phyloP scores from a whole-genome alignment of 192 early-diverging fungal genomes.

The Coemansia sp. region DNA sequence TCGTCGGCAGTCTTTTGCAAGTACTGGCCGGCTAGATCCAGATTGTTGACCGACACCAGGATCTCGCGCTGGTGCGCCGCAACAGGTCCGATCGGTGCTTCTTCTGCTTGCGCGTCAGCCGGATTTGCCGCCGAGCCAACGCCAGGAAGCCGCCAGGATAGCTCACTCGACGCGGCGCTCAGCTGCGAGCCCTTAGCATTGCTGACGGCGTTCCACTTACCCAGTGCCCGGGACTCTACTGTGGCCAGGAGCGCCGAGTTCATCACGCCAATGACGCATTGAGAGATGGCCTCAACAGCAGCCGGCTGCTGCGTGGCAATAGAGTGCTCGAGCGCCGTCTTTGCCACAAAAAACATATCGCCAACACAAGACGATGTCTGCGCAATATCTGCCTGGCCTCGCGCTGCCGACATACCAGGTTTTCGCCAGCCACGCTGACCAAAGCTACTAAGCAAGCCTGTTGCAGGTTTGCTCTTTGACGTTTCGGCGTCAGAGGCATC shows the following conservation, averaged over 20 bases:
- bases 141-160: slow-evolving; percentile 27
- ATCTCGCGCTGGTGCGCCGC: slow-evolving; percentile 32
- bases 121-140: not conserved
- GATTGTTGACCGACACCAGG: slow-evolving; percentile 79
- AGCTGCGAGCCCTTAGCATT: not conserved
- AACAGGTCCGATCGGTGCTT: not conserved
- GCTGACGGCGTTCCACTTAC: slow-evolving; percentile 8
- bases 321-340: slow-evolving; percentile 69
- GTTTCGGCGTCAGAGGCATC: not conserved
- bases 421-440: not conserved
- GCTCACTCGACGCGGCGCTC: not conserved
- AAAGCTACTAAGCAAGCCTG: not conserved
- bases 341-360: slow-evolving; percentile 91
- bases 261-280: slow-evolving; percentile 57
- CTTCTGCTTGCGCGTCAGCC: not conserved
- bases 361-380: slow-evolving; percentile 69
- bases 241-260: slow-evolving; percentile 27
- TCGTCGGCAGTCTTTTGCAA: slow-evolving; percentile 70
- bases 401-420: not conserved
- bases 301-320: slow-evolving; percentile 72
- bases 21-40: slow-evolving; percentile 82
- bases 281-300: slow-evolving; percentile 68
- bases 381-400: slow-evolving; percentile 4
- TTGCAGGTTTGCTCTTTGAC: not conserved
- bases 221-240: slow-evolving; percentile 30